A percentile compares a stretch with the other conserved stretches of the same genome.
Conservation (phyloP, 2,329 filamentous ascomycete genomes). For the Fusarium hostae region DNA sequence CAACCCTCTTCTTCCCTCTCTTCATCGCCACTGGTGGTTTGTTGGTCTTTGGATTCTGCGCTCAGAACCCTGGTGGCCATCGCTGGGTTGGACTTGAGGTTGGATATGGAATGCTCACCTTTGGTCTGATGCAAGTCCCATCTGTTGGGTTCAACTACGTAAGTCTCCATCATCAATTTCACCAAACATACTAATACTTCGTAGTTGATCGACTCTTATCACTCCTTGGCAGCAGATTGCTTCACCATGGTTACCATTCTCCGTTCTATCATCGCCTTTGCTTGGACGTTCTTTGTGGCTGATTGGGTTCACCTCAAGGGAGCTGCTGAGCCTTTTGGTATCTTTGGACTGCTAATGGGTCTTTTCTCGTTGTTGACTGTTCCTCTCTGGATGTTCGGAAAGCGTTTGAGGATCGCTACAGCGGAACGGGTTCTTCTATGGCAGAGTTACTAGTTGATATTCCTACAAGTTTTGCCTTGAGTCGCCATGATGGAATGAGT, state of each 20-base stretch:
- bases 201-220: slow-evolving; percentile 63
- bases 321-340: slow-evolving; percentile 60
- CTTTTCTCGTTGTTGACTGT: slow-evolving; percentile 53
- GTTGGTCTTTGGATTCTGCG: slow-evolving; percentile 53
- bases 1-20: slow-evolving; percentile 47
- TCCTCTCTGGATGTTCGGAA: slow-evolving; percentile 50
- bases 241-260: slow-evolving; percentile 64
- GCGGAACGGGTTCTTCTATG: slow-evolving; percentile 13
- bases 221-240: slow-evolving; percentile 59
- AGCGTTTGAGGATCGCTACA: slow-evolving; percentile 52
- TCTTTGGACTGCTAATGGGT: slow-evolving; percentile 43
- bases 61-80: slow-evolving; percentile 44
- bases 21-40: slow-evolving; percentile 48
- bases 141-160: slow-evolving; percentile 55
- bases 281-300: slow-evolving; percentile 65
- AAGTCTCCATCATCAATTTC: slow-evolving; percentile 11
- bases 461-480: background rate
- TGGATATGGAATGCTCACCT: slow-evolving; percentile 51
- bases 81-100: slow-evolving; percentile 51
- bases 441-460: background rate
- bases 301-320: slow-evolving; percentile 59
- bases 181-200: background rate
- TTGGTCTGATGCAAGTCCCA: slow-evolving; percentile 54
- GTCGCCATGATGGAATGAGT: background rate
- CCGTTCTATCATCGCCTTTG: slow-evolving; percentile 61